A percentile compares a stretch with the other conserved stretches of the same genome.
phyloP scores from a whole-genome alignment of 495 filamentous ascomycete species.

The Polyplosphaeria fusca region DNA sequence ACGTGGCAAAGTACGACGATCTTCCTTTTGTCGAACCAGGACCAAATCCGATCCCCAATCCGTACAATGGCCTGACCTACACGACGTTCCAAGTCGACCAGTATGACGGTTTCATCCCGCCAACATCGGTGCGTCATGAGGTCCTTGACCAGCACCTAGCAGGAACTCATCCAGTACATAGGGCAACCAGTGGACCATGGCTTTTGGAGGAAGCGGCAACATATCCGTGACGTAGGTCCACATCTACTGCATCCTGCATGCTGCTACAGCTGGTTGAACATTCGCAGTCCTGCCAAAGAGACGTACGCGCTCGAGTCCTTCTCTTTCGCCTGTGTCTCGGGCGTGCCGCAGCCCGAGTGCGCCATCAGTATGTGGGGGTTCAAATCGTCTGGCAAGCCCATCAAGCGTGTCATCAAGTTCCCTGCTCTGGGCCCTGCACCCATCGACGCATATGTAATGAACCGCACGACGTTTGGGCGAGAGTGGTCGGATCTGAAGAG shows the following conservation, averaged over 20 bases:
- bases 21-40: constrained; percentile 12
- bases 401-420: constrained; percentile 18
- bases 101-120: constrained; percentile 24
- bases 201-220: constrained; percentile 29
- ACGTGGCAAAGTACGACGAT: constrained; percentile 24
- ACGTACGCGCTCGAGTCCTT: constrained; percentile 21
- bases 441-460: constrained; percentile 25
- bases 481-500: constrained; percentile 26
- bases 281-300: constrained; percentile 6
- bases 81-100: constrained; percentile 26
- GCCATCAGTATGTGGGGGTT: constrained; percentile 27
- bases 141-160: too few species aligned
- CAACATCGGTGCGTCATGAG: too few species aligned
- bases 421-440: constrained; percentile 16
- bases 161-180: too few species aligned
- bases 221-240: constrained; percentile 4
- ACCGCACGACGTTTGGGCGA: constrained; percentile 11
- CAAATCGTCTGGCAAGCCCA: constrained; percentile 1
- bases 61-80: constrained; percentile 23
- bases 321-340: constrained; percentile 25
- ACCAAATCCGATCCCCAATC: constrained; percentile 15
- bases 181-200: constrained; percentile 23
- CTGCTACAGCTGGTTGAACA: too few species aligned
- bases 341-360: constrained; percentile 28
- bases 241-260: too few species aligned